A percentile compares a stretch with the other conserved stretches of the same genome.
These are phyloP conservation scores for Eucalyptus guilfoylei DNA, from an alignment of 345 rosid species.

Conservation along the genomic window DNA sequence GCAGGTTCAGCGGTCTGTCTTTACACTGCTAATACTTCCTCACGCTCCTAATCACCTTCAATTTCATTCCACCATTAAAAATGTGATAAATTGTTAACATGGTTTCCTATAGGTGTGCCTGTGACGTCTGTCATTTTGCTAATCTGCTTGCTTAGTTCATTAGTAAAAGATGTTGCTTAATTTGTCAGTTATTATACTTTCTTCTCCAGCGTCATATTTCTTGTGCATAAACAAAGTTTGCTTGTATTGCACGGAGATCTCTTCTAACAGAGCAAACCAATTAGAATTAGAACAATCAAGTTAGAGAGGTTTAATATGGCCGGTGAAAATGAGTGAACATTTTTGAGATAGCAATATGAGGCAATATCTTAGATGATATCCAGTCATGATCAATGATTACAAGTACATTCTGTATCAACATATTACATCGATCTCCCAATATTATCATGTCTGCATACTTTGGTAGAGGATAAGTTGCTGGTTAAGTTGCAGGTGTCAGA, in stretches of 20 bases:
- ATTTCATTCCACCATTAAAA: neutral
- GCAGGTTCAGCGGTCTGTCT: neutral
- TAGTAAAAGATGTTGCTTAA: neutral
- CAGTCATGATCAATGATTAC: neutral
- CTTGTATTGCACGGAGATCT: neutral
- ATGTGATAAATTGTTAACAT: neutral
- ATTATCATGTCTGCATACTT: neutral
- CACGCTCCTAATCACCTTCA: neutral
- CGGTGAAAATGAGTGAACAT: neutral
- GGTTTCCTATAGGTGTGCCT: neutral
- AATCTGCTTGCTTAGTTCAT: neutral
- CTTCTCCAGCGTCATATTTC: neutral
- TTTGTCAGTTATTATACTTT: neutral
- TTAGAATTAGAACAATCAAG: neutral
- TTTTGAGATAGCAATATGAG: neutral
- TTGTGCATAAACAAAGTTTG: neutral
- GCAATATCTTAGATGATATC: neutral
- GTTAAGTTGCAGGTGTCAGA: neutral
- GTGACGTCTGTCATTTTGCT: neutral
- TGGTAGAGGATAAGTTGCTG: neutral
- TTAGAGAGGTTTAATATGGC: neutral
- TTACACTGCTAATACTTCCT: neutral
- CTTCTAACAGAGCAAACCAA: neutral
- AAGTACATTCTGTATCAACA: neutral
- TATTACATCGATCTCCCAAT: neutral